A percentile compares a stretch with the other conserved stretches of the same genome.
Evolutionary conservation across 768 basidiomycete genomes (phyloP).

Genomic region (Exsudoporus frostii): DNA sequence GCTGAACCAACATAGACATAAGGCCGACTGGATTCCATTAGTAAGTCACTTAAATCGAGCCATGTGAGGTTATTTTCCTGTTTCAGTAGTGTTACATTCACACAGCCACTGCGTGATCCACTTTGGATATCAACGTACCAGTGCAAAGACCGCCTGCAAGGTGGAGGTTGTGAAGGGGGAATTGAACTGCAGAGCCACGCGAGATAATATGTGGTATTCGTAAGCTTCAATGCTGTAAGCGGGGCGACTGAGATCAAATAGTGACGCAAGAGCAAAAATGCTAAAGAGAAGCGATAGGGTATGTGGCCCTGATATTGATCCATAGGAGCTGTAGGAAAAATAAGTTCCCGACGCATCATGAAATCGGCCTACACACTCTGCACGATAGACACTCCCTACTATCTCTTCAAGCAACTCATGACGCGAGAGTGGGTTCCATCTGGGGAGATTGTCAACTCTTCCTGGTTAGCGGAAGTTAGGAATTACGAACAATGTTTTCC

Average conservation of each 20-base stretch:
- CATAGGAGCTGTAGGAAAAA: conserved; percentile 35
- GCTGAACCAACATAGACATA: conserved; percentile 62
- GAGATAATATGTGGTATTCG: conserved; percentile 60
- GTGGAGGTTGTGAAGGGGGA: conserved; percentile 49
- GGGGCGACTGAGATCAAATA: conserved; percentile 53
- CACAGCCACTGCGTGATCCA: conserved; percentile 12
- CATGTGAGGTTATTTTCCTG: conserved; percentile 46
- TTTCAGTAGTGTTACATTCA: neutral
- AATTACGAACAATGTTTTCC: conserved; percentile 50
- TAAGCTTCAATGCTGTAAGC: conserved; percentile 52
- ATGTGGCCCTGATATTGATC: conserved; percentile 43
- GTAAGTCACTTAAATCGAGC: conserved; percentile 54
- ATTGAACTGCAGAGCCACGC: conserved; percentile 48
- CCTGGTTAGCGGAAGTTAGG: neutral
- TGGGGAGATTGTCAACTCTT: conserved; percentile 21
- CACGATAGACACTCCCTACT: conserved; percentile 50
- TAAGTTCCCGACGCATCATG: neutral
- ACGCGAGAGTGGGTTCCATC: conserved; percentile 53
- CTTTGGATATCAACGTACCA: conserved; percentile 40
- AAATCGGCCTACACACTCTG: conserved; percentile 37
- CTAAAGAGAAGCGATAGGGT: conserved; percentile 60
- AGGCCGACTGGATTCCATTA: conserved; percentile 43
- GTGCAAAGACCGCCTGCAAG: conserved; percentile 48
- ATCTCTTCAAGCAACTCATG: conserved; percentile 57
- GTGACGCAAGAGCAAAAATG: conserved; percentile 59